phyloP scores from a whole-genome alignment of 2,329 filamentous ascomycete genomes.

The Thermoascus crustaceus region DNA sequence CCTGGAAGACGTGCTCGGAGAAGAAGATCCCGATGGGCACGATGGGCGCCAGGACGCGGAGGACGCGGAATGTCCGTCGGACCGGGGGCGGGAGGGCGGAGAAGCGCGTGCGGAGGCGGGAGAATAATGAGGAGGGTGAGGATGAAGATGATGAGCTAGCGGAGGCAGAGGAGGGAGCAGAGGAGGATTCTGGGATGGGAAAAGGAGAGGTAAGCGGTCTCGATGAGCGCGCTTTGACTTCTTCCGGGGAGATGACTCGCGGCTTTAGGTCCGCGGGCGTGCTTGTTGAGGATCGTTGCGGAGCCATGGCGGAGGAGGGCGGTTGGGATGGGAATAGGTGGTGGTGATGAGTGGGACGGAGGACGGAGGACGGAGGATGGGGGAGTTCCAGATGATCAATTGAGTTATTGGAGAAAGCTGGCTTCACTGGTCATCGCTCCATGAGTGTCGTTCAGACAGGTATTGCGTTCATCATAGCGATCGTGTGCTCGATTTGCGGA shows the following conservation, averaged over 20 bases:
- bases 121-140: conserved; percentile 14
- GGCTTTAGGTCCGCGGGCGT: no score
- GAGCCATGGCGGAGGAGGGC: no score
- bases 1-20: conserved; percentile 32
- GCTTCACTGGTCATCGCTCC: no score
- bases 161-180: conserved; percentile 1
- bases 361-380: no score
- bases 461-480: no score
- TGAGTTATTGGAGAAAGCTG: no score
- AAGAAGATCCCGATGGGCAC: conserved; percentile 33
- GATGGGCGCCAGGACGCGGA: conserved; percentile 24
- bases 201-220: conserved; percentile 3
- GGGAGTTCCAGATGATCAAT: no score
- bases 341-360: no score
- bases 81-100: conserved; percentile 20
- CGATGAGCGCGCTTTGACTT: conserved; percentile 11
- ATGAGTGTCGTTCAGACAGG: no score
- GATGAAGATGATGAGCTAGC: conserved; percentile 5
- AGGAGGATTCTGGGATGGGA: conserved; percentile 2
- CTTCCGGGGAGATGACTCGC: conserved; percentile 14
- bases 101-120: conserved; percentile 20
- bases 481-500: no score
- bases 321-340: no score
- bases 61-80: conserved; percentile 17
- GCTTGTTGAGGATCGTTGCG: no score